Conservation (phyloP, 768 basidiomycete species). For the Pulveroboletus ravenelii region DNA sequence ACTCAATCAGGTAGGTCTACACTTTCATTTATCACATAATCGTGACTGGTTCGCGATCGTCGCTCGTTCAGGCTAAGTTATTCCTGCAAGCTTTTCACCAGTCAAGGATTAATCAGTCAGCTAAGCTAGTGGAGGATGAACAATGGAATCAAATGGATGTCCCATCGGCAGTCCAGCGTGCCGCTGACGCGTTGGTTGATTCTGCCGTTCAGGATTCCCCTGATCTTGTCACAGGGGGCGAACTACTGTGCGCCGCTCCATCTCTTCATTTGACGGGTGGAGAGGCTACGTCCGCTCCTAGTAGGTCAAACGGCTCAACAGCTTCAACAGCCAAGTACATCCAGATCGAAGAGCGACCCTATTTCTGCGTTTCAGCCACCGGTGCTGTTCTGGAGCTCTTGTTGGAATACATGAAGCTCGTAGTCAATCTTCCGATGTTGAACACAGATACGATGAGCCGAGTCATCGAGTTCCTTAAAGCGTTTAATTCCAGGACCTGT, state of each 20-base stretch:
- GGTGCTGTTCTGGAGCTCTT: conserved; percentile 67
- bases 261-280: conserved; percentile 8
- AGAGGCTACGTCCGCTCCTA: conserved; percentile 10
- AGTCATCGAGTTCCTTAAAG: conserved; percentile 92
- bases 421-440: conserved; percentile 82
- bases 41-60: background rate
- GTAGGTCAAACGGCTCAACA: conserved; percentile 20
- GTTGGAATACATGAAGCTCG: conserved; percentile 80
- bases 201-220: conserved; percentile 78
- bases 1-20: conserved; percentile 63
- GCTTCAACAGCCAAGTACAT: conserved; percentile 50
- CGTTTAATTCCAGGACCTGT: conserved; percentile 96
- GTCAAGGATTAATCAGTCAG: conserved; percentile 67
- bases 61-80: conserved; percentile 60
- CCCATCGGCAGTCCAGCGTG: conserved; percentile 56
- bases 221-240: conserved; percentile 48
- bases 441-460: conserved; percentile 95
- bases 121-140: conserved; percentile 93
- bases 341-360: conserved; percentile 77
- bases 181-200: conserved; percentile 70
- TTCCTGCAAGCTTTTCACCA: conserved; percentile 89
- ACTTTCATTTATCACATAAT: background rate
- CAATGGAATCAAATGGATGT: conserved; percentile 84
- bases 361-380: conserved; percentile 85
- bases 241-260: background rate